Evolutionary conservation across 139 green algal genomes (phyloP).

Genomic region (Chlamydomonas applanata): DNA sequence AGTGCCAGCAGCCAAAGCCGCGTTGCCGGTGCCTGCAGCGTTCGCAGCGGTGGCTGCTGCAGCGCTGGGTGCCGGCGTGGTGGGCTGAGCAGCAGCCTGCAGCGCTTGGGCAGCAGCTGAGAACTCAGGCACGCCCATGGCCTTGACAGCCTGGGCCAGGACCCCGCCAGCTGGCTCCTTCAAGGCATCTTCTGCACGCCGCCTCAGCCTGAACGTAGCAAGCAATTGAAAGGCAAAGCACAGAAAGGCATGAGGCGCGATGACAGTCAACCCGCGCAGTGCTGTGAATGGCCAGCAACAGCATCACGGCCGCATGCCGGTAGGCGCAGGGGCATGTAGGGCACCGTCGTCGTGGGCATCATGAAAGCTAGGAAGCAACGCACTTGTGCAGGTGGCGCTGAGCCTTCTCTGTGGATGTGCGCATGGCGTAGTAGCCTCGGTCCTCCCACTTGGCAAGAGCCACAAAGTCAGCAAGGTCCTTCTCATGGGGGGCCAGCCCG

Average conservation of each 20-base stretch:
- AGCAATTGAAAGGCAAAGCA: too few relatives aligned
- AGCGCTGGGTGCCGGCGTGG: neutral
- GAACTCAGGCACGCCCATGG: conserved; percentile 51
- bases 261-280: too few relatives aligned
- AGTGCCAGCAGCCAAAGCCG: neutral
- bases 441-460: conserved; percentile 97
- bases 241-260: too few relatives aligned
- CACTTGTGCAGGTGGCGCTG: conserved; percentile 83
- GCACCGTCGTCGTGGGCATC: too few relatives aligned
- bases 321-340: too few relatives aligned
- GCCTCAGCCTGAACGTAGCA: conserved; percentile 35
- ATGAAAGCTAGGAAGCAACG: too few relatives aligned
- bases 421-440: conserved; percentile 88
- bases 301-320: too few relatives aligned
- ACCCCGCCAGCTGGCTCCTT: conserved; percentile 48
- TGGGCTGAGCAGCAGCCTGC: neutral
- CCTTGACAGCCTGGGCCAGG: conserved; percentile 36
- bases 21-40: neutral
- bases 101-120: conserved; percentile 17
- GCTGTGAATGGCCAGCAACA: too few relatives aligned
- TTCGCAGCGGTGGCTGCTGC: conserved; percentile 1
- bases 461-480: conserved; percentile 92
- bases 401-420: conserved; percentile 75
- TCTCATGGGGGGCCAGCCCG: conserved; percentile 66
- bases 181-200: conserved; percentile 53